Evolutionary conservation across 2,329 filamentous ascomycete genomes (phyloP).

Genomic region (Talaromyces verruculosus): DNA sequence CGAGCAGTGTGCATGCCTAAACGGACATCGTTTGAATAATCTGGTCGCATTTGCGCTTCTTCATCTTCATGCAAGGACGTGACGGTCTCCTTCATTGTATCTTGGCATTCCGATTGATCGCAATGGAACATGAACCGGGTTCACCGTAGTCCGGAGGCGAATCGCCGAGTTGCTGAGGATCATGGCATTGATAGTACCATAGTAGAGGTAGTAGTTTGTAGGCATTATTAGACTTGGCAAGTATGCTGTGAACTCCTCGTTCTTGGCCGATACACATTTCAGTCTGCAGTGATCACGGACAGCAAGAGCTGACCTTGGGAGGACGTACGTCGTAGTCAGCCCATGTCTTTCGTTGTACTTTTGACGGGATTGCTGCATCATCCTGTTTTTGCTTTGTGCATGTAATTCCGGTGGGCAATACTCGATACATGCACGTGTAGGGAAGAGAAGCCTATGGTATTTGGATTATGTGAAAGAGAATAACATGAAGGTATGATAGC

Average conservation of each 20-base stretch:
- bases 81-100: slow-evolving; percentile 6
- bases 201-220: neutral
- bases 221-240: slow-evolving; percentile 16
- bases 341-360: neutral
- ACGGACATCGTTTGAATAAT: neutral
- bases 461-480: neutral
- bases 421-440: neutral
- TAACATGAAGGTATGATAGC: neutral
- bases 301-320: neutral
- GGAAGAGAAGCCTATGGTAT: neutral
- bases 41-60: neutral
- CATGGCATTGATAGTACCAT: slow-evolving; percentile 4
- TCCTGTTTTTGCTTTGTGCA: neutral
- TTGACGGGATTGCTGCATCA: neutral
- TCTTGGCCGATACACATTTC: slow-evolving; percentile 1
- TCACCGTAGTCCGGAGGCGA: neutral
- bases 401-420: neutral
- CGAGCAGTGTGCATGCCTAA: neutral
- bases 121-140: neutral
- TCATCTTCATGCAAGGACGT: slow-evolving; percentile 12
- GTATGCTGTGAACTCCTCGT: slow-evolving; percentile 4
- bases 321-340: neutral
- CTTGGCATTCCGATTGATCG: slow-evolving; percentile 9
- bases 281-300: neutral
- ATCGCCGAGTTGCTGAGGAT: neutral